Conservation (phyloP, 129 eudicot genomes). For the Smallanthus sonchifolius region DNA sequence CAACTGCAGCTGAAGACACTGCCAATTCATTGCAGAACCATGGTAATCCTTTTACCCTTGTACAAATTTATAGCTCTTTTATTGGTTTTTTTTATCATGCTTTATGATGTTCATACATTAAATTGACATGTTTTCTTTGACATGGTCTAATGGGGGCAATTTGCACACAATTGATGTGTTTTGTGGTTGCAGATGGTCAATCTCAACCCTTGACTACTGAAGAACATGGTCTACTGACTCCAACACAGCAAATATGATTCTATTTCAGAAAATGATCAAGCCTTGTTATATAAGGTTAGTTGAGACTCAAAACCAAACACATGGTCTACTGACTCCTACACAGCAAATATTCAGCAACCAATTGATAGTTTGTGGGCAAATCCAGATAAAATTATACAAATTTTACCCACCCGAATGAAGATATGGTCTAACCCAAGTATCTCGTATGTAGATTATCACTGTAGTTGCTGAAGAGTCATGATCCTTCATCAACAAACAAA, state of each 20-base stretch:
- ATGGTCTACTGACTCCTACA: too few species aligned
- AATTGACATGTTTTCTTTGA: not conserved
- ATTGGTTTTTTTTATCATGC: too few species aligned
- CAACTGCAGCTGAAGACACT: conserved; percentile 39
- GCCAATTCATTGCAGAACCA: conserved; percentile 32
- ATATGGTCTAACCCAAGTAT: not conserved
- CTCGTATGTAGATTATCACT: conserved; percentile 8
- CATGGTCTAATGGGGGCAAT: not conserved
- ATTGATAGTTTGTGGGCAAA: not conserved
- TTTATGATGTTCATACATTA: not conserved
- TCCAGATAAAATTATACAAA: not conserved
- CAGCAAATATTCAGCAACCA: not conserved
- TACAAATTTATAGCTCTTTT: not conserved
- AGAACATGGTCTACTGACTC: conserved; percentile 22
- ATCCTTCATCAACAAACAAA: conserved; percentile 1
- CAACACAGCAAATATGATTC: conserved; percentile 28
- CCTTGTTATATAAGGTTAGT: conserved; percentile 18
- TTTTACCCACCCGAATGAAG: not conserved
- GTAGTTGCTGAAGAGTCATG: conserved; percentile 8
- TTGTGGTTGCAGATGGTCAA: conserved; percentile 31
- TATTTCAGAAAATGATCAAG: not conserved
- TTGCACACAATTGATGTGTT: not conserved
- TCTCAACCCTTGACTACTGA: conserved; percentile 31
- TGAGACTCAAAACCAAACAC: not conserved
- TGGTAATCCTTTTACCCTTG: conserved; percentile 1